phyloP scores from a whole-genome alignment of 2,329 filamentous ascomycete genomes.

The Allantophomopsis lycopodina region DNA sequence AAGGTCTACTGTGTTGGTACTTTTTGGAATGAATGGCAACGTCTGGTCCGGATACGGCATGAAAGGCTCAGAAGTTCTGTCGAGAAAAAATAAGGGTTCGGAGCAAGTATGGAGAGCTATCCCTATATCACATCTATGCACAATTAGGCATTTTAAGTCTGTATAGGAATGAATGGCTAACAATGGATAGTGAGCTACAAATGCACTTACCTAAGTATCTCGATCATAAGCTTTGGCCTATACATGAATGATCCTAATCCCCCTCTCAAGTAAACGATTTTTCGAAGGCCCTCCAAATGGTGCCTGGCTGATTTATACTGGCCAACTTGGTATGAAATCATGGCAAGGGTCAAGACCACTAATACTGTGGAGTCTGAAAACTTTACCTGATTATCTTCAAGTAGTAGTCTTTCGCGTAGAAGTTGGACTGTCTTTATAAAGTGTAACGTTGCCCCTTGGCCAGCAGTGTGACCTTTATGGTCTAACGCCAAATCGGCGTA shows the following conservation, averaged over 20 bases:
- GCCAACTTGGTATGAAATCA: conserved; percentile 13
- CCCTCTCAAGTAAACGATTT: conserved; percentile 21
- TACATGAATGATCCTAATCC: conserved; percentile 17
- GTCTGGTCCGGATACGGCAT: conserved; percentile 11
- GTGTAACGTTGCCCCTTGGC: conserved; percentile 10
- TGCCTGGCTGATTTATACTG: conserved; percentile 15
- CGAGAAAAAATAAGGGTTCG: conserved; percentile 13
- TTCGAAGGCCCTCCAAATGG: conserved; percentile 21
- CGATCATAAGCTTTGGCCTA: conserved; percentile 21
- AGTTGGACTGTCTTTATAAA: conserved; percentile 15
- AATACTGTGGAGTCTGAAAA: too few relatives aligned
- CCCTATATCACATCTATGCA: conserved; percentile 4
- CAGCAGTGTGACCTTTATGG: conserved; percentile 1
- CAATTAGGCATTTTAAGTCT: too few relatives aligned
- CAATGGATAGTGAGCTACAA: too few relatives aligned
- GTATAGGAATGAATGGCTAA: too few relatives aligned
- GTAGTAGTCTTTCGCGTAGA: conserved; percentile 19
- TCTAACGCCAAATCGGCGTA: conserved; percentile 16
- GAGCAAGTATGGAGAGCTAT: conserved; percentile 5
- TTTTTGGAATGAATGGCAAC: neutral
- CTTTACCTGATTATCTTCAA: too few relatives aligned
- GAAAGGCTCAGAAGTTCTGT: conserved; percentile 9
- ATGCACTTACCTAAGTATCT: conserved; percentile 15
- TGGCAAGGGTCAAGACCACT: too few relatives aligned
- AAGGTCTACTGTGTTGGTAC: neutral